Evolutionary conservation across 257 asterid species (phyloP).

Genomic region (Verbascum thapsus): DNA sequence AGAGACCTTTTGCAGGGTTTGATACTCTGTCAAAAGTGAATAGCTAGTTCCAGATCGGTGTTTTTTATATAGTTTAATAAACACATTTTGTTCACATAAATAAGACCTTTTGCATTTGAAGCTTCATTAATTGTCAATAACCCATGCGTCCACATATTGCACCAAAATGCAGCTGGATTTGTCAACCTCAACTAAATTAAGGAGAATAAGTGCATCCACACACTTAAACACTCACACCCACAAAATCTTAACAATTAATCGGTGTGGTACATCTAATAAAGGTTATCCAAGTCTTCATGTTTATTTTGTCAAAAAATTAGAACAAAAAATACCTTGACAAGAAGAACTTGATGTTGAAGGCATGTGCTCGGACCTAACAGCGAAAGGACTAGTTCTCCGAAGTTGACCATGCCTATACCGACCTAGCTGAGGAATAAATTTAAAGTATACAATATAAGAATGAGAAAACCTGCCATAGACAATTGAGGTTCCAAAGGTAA

Average conservation of each 20-base stretch:
- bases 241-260: neutral
- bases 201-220: neutral
- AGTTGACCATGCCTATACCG: slow-evolving; percentile 37
- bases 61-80: too few species aligned
- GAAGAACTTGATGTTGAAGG: slow-evolving; percentile 50
- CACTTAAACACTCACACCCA: neutral
- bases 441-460: slow-evolving; percentile 27
- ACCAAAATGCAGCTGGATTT: neutral
- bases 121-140: neutral
- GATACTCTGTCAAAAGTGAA: too few species aligned
- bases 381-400: slow-evolving; percentile 36
- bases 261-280: neutral
- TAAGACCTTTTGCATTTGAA: neutral
- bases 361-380: slow-evolving; percentile 50
- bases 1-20: too few species aligned
- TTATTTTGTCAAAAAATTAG: neutral
- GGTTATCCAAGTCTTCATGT: slow-evolving; percentile 2
- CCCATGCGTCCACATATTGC: neutral
- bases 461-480: neutral
- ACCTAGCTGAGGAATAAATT: slow-evolving; percentile 53
- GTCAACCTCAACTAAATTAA: neutral
- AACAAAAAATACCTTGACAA: slow-evolving; percentile 37
- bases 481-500: neutral
- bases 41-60: too few species aligned
- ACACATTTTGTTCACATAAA: too few species aligned